These are phyloP conservation scores for Gentiana dahurica DNA, from an alignment of 257 asterid genomes.

Conservation along the genomic window DNA sequence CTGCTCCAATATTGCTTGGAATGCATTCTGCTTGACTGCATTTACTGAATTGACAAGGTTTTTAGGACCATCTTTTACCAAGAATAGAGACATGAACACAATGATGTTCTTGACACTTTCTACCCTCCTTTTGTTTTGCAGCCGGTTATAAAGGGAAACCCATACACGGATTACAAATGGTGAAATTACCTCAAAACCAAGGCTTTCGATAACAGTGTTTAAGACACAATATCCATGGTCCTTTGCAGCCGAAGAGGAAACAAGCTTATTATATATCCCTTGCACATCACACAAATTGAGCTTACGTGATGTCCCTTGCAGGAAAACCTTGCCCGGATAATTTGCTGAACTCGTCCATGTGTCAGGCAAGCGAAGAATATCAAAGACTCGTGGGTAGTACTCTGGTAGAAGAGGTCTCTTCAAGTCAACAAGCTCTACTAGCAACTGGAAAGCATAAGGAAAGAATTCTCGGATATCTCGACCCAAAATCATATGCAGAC, in stretches of 20 bases:
- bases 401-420: conserved; percentile 53
- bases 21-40: conserved; percentile 61
- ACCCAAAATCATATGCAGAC: conserved; percentile 53
- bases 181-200: conserved; percentile 60
- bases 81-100: conserved; percentile 77
- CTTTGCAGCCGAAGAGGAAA: conserved; percentile 57
- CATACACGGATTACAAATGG: conserved; percentile 57
- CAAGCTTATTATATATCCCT: conserved; percentile 54
- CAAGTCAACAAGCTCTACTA: conserved; percentile 90
- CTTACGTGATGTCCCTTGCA: conserved; percentile 81
- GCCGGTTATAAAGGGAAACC: conserved; percentile 60
- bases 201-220: conserved; percentile 82
- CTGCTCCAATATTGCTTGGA: conserved; percentile 51
- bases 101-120: conserved; percentile 70
- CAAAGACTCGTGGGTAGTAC: conserved; percentile 64
- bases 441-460: conserved; percentile 87
- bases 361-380: conserved; percentile 66
- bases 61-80: conserved; percentile 66
- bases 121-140: conserved; percentile 47
- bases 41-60: conserved; percentile 64
- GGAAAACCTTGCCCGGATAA: conserved; percentile 90
- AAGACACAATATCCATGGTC: conserved; percentile 95
- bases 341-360: conserved; percentile 83
- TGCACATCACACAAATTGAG: conserved; percentile 60
- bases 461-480: conserved; percentile 74